Evolutionary conservation across 805 yeast species (phyloP), one percentile per base, ranked within the genome.

Genomic region (Lipomyces anomalus): DNA sequence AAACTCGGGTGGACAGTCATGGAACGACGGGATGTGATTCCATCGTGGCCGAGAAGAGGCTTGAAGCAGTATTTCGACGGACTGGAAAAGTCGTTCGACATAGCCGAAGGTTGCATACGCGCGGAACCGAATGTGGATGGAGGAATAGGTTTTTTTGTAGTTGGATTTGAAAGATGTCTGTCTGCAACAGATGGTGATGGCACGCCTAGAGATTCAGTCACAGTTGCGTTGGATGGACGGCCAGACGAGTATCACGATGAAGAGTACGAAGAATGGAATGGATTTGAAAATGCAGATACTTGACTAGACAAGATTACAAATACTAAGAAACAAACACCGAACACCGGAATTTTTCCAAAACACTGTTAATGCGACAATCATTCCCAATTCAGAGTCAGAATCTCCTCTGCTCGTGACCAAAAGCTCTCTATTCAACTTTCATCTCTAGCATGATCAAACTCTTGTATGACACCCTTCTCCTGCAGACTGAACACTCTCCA

Each of bases 81-180:
- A 20, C 64, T 68, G 50, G 65, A 61, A 7, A 62, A 68, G 23
- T 75, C 80, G 18, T 70, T 71, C 30, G 70, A 66, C 32, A 60
- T 86, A 40, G 95, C 96, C 1, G 87, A 80, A 1, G 90, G 92
- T 0, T 89, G 97, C 66, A 79, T 92, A 0, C 72, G 99, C 55
- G 83, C 89, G 0, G 66, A 80, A 35, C 95, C 97, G 0, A 81
- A 78, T 50, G 82, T 75, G 36, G 98, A 92, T 62, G 98, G 97
- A 24, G 98, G 98, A n/a, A 92, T 92, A 57, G 99, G 99, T 0
- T 92, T 92, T 62, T 92, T 92, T 66, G 97, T 97, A 0, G 97
- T 89, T 1, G 81, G 92, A 46, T 90, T 92, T 62, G 84, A 84
- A 52, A 73, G 83, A 46, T n/a, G n/a, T n/a, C n/a, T n/a, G n/a